Evolutionary conservation across 2,329 filamentous ascomycete genomes (phyloP).

Genomic region (Zasmidium citrigriseum): DNA sequence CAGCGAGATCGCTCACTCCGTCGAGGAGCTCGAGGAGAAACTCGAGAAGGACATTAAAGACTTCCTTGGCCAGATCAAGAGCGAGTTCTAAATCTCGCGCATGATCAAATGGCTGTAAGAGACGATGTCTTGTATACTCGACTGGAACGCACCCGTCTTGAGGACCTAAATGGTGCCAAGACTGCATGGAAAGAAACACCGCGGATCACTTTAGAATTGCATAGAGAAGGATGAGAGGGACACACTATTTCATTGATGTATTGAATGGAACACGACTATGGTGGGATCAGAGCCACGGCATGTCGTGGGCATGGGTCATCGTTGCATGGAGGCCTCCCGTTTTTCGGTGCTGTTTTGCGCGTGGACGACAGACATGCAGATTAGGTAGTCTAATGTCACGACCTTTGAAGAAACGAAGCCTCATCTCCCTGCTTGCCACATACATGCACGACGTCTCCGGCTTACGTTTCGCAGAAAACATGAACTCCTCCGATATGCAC

Average conservation of each 20-base stretch:
- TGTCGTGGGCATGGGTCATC: background rate
- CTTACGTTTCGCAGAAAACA: too few species aligned
- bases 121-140: slow-evolving; percentile 1
- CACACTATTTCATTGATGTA: slow-evolving; percentile 2
- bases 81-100: slow-evolving; percentile 11
- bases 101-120: background rate
- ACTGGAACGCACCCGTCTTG: background rate
- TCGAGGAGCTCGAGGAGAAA: slow-evolving; percentile 34
- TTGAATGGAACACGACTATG: background rate
- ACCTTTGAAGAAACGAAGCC: background rate
- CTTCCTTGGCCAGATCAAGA: slow-evolving; percentile 43
- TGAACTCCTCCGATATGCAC: too few species aligned
- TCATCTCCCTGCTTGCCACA: too few species aligned
- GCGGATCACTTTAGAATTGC: too few species aligned
- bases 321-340: background rate
- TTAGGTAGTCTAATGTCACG: background rate
- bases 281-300: background rate
- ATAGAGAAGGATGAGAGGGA: slow-evolving; percentile 1
- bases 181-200: background rate
- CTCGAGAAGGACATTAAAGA: slow-evolving; percentile 47
- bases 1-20: slow-evolving; percentile 50
- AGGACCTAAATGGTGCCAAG: background rate
- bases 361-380: background rate
- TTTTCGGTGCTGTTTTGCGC: background rate
- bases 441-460: too few species aligned